Evolutionary conservation across 768 basidiomycete genomes (phyloP), one percentile per base, ranked within the genome.

Genomic region (Clitopilus passeckerianus): DNA sequence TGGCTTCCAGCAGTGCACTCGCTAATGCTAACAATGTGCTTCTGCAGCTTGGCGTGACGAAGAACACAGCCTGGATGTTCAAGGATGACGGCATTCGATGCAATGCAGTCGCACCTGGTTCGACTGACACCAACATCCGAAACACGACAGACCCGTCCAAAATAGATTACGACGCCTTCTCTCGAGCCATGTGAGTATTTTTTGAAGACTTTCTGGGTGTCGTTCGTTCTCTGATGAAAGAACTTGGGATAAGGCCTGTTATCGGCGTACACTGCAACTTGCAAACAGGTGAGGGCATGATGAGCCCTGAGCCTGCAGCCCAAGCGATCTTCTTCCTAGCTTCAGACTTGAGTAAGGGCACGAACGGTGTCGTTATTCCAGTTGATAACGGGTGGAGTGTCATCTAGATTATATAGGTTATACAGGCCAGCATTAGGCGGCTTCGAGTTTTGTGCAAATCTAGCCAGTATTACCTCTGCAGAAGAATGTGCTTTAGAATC

Each of bases 51-150:
- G 63, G 63, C 27, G 63, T 43, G 6, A 64, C 63, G 34, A 64
- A 61, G 56, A 64, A 64, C 37, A 64, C 63, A 7, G 63, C 63
- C 7, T 64, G 60, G 61, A 34, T 64, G 24, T 62, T 56, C 50
- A 64, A 58, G 35, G 59, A 62, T n/a, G 63, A 64, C 9, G 61
- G 61, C 1, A 60, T 64, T 44, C 57, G 63, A 7, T 64, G 63
- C 34, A 64, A 64, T 62, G 63, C 61, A 20, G 56, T 64, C 20
- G 53, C 54, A 23, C 63, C 63, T 20, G 63, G 61, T 35, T 55
- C 54, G 22, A 50, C 46, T 14, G 54, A 12, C 34, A 57, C 59
- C 30, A 56, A 44, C 18, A 24, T 46, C 24, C 15, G 7, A 5
- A 33, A 12, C 18, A 30, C 30, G 23, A 56, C 41, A 12, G 35